Percentiles rank a stretch among this genome's conserved stretches.
Evolutionary conservation across 352 stramenopile species (phyloP).

Genomic region (Pythium monospermum): DNA sequence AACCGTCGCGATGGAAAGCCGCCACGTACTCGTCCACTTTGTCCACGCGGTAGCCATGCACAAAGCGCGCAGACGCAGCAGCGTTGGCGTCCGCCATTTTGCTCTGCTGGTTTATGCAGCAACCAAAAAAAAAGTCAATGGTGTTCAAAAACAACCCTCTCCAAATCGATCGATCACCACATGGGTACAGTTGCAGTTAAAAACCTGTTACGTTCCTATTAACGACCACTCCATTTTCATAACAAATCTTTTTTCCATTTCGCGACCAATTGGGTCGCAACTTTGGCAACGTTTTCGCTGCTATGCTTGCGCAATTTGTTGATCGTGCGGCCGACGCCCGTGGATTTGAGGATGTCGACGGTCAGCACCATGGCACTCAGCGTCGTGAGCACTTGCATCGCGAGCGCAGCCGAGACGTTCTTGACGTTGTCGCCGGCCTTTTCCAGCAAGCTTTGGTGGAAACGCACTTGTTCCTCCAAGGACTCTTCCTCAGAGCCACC

Average conservation of each 20-base stretch:
- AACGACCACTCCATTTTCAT: constrained; percentile 24
- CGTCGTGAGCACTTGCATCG: constrained; percentile 63
- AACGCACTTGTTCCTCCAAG: constrained; percentile 58
- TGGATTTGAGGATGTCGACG: constrained; percentile 82
- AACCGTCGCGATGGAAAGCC: constrained; percentile 38
- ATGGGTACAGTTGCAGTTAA: too few species aligned
- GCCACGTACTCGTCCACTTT: constrained; percentile 30
- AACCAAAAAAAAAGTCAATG: too few species aligned
- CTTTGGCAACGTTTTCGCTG: constrained; percentile 52
- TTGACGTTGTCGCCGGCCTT: constrained; percentile 68
- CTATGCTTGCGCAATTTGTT: constrained; percentile 85
- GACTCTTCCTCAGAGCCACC: constrained; percentile 29
- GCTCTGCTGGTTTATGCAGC: neutral
- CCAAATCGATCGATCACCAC: constrained; percentile 20
- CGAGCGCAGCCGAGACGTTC: constrained; percentile 55
- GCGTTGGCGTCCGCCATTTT: neutral
- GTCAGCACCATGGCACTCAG: constrained; percentile 65
- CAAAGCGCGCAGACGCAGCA: constrained; percentile 1
- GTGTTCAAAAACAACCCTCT: constrained; percentile 10
- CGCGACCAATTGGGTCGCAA: constrained; percentile 61
- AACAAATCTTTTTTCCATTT: constrained; percentile 86
- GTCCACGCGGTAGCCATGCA: constrained; percentile 23
- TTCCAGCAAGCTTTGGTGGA: constrained; percentile 70
- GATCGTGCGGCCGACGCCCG: constrained; percentile 74
- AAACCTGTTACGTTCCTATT: constrained; percentile 2